Evolutionary conservation across 345 rosid species (phyloP).

Genomic region (Carallia pectinifolia): DNA sequence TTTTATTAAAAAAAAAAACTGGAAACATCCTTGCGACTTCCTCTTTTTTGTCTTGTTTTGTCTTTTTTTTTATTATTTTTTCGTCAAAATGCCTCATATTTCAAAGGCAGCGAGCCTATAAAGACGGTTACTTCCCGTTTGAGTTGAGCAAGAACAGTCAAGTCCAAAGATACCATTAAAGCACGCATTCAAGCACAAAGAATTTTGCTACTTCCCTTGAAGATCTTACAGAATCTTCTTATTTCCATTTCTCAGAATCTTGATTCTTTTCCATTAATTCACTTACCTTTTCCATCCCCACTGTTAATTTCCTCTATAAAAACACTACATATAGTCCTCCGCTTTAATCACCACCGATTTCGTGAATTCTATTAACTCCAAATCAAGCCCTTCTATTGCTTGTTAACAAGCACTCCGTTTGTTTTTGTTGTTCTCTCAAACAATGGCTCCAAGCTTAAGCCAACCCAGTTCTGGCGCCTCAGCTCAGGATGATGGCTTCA

Average conservation of each 20-base stretch:
- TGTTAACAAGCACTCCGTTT: not conserved
- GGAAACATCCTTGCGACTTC: not conserved
- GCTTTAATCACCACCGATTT: not conserved
- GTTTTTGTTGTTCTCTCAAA: not conserved
- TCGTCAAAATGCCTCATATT: not conserved
- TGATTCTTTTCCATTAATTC: constrained; percentile 3
- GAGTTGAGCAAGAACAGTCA: not conserved
- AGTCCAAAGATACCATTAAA: constrained; percentile 1
- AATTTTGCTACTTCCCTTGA: not conserved
- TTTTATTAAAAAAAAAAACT: not conserved
- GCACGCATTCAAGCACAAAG: not conserved
- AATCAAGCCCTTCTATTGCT: not conserved
- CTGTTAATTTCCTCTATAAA: not conserved
- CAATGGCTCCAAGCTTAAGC: constrained; percentile 50
- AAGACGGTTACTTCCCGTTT: constrained; percentile 4
- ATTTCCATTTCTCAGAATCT: not conserved
- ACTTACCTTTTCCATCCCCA: not conserved
- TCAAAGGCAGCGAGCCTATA: constrained; percentile 9
- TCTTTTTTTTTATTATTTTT: not conserved
- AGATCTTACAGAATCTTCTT: not conserved
- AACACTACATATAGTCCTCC: not conserved
- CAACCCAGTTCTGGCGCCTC: constrained; percentile 29
- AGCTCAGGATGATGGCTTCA: constrained; percentile 18
- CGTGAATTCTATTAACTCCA: too few species aligned
- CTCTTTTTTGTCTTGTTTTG: not conserved